Evolutionary conservation across 2,329 filamentous ascomycete genomes (phyloP).

Genomic region (Stachybotrys echinatus): DNA sequence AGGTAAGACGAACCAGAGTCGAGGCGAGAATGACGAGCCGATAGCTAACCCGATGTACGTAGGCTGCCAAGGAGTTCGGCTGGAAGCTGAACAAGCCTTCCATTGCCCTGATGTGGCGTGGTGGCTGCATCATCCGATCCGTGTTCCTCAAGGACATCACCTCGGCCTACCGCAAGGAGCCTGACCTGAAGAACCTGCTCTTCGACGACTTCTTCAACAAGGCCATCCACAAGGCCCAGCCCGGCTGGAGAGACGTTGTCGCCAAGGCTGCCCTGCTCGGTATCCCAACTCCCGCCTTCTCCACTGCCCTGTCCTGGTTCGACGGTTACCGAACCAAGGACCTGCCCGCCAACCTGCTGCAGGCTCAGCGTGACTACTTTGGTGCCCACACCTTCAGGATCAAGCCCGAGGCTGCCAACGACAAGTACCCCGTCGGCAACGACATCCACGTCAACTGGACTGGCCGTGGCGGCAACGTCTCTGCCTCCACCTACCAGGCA

Average conservation of each 20-base stretch:
- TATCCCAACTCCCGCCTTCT: slow-evolving; percentile 95
- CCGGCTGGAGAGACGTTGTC: slow-evolving; percentile 86
- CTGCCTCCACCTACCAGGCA: slow-evolving; percentile 95
- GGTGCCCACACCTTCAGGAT: slow-evolving; percentile 87
- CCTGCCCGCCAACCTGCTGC: slow-evolving; percentile 94
- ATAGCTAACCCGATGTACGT: neutral
- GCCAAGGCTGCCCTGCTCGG: slow-evolving; percentile 89
- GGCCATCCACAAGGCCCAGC: slow-evolving; percentile 94
- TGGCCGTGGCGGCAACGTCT: slow-evolving; percentile 93
- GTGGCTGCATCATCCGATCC: slow-evolving; percentile 98
- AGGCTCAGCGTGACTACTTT: slow-evolving; percentile 99
- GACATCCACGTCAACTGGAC: slow-evolving; percentile 99
- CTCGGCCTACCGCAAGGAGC: slow-evolving; percentile 88
- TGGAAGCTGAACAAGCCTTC: slow-evolving; percentile 99
- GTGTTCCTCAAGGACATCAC: slow-evolving; percentile 99
- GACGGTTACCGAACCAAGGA: slow-evolving; percentile 97
- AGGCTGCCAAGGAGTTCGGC: slow-evolving; percentile 91
- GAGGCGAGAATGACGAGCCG: neutral
- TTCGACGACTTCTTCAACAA: slow-evolving; percentile 99
- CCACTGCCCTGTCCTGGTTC: slow-evolving; percentile 95
- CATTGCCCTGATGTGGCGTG: slow-evolving; percentile 99
- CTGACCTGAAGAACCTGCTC: slow-evolving; percentile 93
- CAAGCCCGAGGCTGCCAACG: slow-evolving; percentile 73
- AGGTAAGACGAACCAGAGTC: slow-evolving; percentile 51
- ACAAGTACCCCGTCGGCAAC: slow-evolving; percentile 77